A percentile compares a stretch with the other conserved stretches of the same genome.
Conservation (phyloP, 2,329 filamentous ascomycete species). For the Aspergillus sp. region DNA sequence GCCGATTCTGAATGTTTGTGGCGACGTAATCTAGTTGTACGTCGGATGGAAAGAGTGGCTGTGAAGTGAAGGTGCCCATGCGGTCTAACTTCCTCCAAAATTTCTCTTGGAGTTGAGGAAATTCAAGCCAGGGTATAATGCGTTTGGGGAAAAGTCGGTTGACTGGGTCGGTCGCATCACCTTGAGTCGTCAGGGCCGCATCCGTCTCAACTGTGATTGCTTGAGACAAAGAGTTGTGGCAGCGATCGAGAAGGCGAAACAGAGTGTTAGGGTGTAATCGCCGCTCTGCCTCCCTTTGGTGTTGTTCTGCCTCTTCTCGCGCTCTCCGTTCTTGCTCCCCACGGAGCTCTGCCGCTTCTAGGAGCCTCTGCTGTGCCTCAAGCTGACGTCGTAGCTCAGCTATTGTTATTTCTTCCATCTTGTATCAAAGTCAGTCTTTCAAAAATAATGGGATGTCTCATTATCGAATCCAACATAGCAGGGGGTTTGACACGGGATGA, state of each 20-base stretch:
- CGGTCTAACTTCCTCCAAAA: constrained; percentile 14
- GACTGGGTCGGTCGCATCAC: constrained; percentile 13
- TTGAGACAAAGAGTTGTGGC: constrained; percentile 14
- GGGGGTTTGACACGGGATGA: too few relatives aligned
- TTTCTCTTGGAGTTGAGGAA: constrained; percentile 16
- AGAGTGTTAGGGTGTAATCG: constrained; percentile 13
- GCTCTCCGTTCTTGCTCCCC: constrained; percentile 3
- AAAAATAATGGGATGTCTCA: not conserved
- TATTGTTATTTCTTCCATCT: not conserved
- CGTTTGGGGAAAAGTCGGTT: constrained; percentile 12
- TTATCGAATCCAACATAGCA: too few relatives aligned
- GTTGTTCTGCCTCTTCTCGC: not conserved
- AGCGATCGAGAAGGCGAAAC: constrained; percentile 15
- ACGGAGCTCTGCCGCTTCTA: constrained; percentile 1
- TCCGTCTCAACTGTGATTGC: constrained; percentile 15
- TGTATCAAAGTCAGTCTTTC: not conserved
- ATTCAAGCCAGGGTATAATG: constrained; percentile 16
- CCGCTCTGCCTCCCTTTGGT: constrained; percentile 11
- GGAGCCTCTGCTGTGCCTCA: constrained; percentile 5
- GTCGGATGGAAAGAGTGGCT: constrained; percentile 12
- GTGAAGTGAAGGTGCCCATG: constrained; percentile 10
- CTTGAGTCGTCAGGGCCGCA: constrained; percentile 16
- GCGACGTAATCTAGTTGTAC: constrained; percentile 10
- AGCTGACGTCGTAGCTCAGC: not conserved
- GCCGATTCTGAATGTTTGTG: constrained; percentile 8